phyloP scores from a whole-genome alignment of 1,284 basidiomycete species.

The Boletus albobrunnescens region DNA sequence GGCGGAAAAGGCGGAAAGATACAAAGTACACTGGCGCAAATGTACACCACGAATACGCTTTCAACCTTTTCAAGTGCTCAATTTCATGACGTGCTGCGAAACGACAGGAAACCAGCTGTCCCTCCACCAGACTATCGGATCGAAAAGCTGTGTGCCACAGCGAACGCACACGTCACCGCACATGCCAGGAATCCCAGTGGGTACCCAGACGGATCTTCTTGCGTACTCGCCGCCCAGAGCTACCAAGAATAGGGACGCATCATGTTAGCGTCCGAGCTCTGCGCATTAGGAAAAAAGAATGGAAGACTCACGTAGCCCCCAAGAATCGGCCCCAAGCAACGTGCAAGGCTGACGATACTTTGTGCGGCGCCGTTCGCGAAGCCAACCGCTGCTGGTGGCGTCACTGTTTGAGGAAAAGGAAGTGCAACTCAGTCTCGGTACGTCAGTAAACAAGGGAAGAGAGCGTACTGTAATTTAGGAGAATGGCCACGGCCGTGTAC shows the following conservation, averaged over 20 bases:
- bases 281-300: background rate
- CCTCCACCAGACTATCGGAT: conserved; percentile 47
- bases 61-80: background rate
- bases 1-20: background rate
- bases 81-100: background rate
- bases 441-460: background rate
- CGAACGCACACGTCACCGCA: conserved; percentile 53
- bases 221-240: conserved; percentile 75
- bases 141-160: conserved; percentile 67
- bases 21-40: conserved; percentile 2
- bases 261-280: background rate
- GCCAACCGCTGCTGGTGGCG: conserved; percentile 70
- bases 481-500: conserved; percentile 74
- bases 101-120: background rate
- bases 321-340: conserved; percentile 74
- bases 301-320: conserved; percentile 61
- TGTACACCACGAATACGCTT: background rate
- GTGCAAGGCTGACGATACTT: conserved; percentile 77
- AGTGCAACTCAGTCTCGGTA: background rate
- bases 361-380: conserved; percentile 79
- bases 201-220: conserved; percentile 65
- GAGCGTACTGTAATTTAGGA: conserved; percentile 73
- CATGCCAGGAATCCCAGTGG: conserved; percentile 70
- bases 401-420: conserved; percentile 48
- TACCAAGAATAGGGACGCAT: conserved; percentile 24